These are phyloP conservation scores for Ceratobasidium sp. DNA, from an alignment of 1,284 basidiomycete species.

Conservation along the genomic window DNA sequence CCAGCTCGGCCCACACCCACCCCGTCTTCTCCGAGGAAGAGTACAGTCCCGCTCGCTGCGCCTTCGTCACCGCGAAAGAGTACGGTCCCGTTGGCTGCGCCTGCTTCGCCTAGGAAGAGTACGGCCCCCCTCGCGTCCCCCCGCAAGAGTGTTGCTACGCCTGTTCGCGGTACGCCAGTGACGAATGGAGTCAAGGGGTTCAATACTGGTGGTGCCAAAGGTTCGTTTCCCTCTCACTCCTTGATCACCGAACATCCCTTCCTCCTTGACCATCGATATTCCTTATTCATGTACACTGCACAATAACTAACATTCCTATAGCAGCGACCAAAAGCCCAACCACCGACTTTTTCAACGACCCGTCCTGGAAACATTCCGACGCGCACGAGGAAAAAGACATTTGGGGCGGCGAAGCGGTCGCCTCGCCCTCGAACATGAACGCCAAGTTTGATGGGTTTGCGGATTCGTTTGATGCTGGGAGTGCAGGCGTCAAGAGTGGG, in stretches of 20 bases:
- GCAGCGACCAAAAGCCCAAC: slow-evolving; percentile 23
- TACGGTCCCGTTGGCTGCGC: not conserved
- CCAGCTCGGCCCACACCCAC: too few species aligned
- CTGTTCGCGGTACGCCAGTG: too few species aligned
- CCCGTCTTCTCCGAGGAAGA: too few species aligned
- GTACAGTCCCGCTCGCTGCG: too few species aligned
- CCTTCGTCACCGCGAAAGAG: too few species aligned
- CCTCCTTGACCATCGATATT: not conserved
- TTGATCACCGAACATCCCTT: not conserved
- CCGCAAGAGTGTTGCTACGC: not conserved
- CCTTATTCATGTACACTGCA: too few species aligned
- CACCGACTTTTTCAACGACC: slow-evolving; percentile 31
- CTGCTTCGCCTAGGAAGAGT: not conserved
- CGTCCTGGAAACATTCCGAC: slow-evolving; percentile 12
- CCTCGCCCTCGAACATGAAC: not conserved
- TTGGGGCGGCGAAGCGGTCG: slow-evolving; percentile 28
- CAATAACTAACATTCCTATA: not conserved
- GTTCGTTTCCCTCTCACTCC: not conserved
- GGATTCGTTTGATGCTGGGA: slow-evolving; percentile 39
- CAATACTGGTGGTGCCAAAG: slow-evolving; percentile 10
- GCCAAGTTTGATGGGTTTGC: slow-evolving; percentile 40
- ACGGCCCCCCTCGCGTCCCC: not conserved
- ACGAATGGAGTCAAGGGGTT: slow-evolving; percentile 17
- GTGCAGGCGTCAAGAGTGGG: slow-evolving; percentile 1
- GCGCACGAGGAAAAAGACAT: slow-evolving; percentile 19